These are phyloP conservation scores for Parastagonospora nodorum DNA, from an alignment of 2,329 filamentous ascomycete species.

Conservation along the genomic window DNA sequence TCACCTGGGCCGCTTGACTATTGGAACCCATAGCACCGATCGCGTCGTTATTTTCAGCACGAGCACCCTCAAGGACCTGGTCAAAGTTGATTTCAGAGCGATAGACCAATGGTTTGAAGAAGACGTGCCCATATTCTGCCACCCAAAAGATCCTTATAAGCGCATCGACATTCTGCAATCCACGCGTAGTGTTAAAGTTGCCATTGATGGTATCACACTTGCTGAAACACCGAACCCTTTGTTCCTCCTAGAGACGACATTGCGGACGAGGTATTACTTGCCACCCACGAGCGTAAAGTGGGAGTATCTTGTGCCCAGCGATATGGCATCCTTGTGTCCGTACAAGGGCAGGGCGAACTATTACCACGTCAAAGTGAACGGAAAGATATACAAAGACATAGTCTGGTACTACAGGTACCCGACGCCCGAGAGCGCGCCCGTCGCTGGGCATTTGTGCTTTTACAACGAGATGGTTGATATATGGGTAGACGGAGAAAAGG, in stretches of 20 bases:
- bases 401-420: slow-evolving; percentile 69
- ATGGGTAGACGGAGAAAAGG: slow-evolving; percentile 59
- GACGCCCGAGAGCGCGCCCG: slow-evolving; percentile 59
- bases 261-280: slow-evolving; percentile 65
- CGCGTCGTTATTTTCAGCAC: slow-evolving; percentile 37
- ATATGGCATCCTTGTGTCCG: slow-evolving; percentile 63
- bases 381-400: slow-evolving; percentile 54
- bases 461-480: slow-evolving; percentile 73
- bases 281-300: slow-evolving; percentile 58
- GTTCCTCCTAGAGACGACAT: slow-evolving; percentile 65
- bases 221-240: slow-evolving; percentile 51
- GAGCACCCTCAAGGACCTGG: slow-evolving; percentile 25
- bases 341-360: slow-evolving; percentile 72
- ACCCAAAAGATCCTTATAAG: slow-evolving; percentile 71
- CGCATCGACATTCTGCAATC: slow-evolving; percentile 66
- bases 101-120: slow-evolving; percentile 62
- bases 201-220: slow-evolving; percentile 53
- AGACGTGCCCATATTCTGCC: slow-evolving; percentile 62
- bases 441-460: slow-evolving; percentile 66
- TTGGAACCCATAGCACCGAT: slow-evolving; percentile 21
- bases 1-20: slow-evolving; percentile 26
- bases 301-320: slow-evolving; percentile 55
- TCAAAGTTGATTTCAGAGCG: slow-evolving; percentile 38
- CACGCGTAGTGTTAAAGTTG: slow-evolving; percentile 58
- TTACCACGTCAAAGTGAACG: slow-evolving; percentile 59